Percentiles rank a stretch among this genome's conserved stretches.
Conservation (phyloP, 352 stramenopile species). For the Pythium aphanidermatum region DNA sequence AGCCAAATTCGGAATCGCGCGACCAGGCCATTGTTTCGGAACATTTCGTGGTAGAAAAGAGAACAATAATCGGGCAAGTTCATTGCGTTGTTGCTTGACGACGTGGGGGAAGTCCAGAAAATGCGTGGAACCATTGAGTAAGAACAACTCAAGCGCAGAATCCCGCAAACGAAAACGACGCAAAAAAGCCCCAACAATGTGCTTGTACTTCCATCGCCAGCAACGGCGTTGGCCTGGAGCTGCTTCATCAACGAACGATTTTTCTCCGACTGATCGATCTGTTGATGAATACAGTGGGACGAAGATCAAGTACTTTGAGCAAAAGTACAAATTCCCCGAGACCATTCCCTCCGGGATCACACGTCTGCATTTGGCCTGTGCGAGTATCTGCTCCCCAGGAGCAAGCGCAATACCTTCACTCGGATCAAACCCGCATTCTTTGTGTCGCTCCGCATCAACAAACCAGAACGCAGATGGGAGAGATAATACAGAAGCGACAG, state of each 20-base stretch:
- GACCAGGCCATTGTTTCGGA: slow-evolving; percentile 74
- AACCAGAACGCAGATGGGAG: slow-evolving; percentile 17
- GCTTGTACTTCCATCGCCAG: slow-evolving; percentile 77
- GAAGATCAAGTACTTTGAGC: slow-evolving; percentile 57
- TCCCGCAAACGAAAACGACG: slow-evolving; percentile 76
- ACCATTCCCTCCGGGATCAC: slow-evolving; percentile 76
- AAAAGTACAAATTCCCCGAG: slow-evolving; percentile 56
- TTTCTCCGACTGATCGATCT: slow-evolving; percentile 9
- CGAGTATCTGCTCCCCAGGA: slow-evolving; percentile 58
- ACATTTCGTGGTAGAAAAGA: slow-evolving; percentile 65
- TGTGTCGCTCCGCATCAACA: slow-evolving; percentile 25
- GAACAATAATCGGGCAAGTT: slow-evolving; percentile 63
- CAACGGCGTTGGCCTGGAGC: slow-evolving; percentile 64
- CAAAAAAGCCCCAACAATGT: slow-evolving; percentile 71
- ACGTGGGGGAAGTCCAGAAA: slow-evolving; percentile 77
- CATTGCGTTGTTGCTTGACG: slow-evolving; percentile 70
- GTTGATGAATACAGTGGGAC: slow-evolving; percentile 35
- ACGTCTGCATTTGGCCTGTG: slow-evolving; percentile 50
- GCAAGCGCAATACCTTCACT: slow-evolving; percentile 51
- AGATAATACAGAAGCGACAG: too few relatives aligned
- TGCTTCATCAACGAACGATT: slow-evolving; percentile 31
- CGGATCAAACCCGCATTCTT: slow-evolving; percentile 61
- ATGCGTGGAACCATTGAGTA: slow-evolving; percentile 69
- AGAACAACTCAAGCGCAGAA: slow-evolving; percentile 79
- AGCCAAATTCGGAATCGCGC: slow-evolving; percentile 36